phyloP scores from a whole-genome alignment of 2,329 filamentous ascomycete species.

The Fusarium ambrosium region DNA sequence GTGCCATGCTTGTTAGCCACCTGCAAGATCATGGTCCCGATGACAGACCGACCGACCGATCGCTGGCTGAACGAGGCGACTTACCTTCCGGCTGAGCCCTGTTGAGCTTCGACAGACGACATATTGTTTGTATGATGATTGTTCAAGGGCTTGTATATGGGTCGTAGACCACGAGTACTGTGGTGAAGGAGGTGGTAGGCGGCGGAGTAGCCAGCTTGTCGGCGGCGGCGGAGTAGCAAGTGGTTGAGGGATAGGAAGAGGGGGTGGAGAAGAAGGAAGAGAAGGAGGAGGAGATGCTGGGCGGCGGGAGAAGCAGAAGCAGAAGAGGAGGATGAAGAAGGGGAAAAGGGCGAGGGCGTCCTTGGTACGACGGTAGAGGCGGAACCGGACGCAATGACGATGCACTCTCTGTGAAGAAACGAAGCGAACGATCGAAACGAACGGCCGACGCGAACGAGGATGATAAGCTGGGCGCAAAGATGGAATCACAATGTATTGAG shows the following conservation, averaged over 20 bases:
- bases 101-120: conserved; percentile 22
- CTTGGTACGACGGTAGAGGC: neutral
- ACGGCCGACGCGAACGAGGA: neutral
- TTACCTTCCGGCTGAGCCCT: conserved; percentile 29
- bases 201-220: neutral
- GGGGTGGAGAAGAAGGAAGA: neutral
- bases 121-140: neutral
- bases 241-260: neutral
- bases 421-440: conserved; percentile 7
- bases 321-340: neutral
- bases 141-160: neutral
- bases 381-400: neutral
- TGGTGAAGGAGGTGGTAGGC: neutral
- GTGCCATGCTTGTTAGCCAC: conserved; percentile 19
- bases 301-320: neutral
- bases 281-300: neutral
- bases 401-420: neutral
- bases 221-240: neutral
- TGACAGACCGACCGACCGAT: conserved; percentile 4
- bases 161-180: neutral
- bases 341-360: neutral
- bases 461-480: neutral
- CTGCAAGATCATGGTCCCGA: neutral
- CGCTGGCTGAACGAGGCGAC: conserved; percentile 2
- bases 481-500: neutral